Base-by-base conservation (phyloP, 1,139 yeast species). In the Ogataea hybrid region DNA sequence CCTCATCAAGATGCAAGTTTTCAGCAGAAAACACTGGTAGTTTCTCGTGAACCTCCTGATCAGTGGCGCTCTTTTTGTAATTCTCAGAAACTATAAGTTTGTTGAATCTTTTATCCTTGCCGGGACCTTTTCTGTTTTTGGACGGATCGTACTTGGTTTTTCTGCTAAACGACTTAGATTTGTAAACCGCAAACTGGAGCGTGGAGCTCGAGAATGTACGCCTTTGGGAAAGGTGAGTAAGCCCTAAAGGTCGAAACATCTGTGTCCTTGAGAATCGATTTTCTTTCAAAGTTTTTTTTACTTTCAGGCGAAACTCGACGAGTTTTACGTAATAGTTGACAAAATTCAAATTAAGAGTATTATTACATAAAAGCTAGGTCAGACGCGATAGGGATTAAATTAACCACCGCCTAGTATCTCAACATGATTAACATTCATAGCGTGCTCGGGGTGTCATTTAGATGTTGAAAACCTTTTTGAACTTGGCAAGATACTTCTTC, bases 51-150 rank as follows among this genome's bases (percentile, higher is more conserved):
- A 53, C 34, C 9, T 36, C 41, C 10, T 17, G 27, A 37, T 59
- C 59, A 3, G 41, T 33, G 16, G 62, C 61, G 4, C 36, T 44
- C 28, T 47, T 53, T 34, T 44, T 48, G 36, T 46, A 56, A 28
- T 59, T 57, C 12, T 47, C 47, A 2, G 48, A 47, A 23, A 50
- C 28, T 11, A 59, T 34, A 2, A 56, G 27, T 11, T 53, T 55
- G 22, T 53, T 42, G 40, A 58, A 62, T 18, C 49, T 53, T 41
- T 53, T 46, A 37, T 54, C 60, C 35, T 55, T 57, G 34, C 65
- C 65, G 8, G 61, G 47, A 25, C 65, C 64, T 44, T 59, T 61
- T 32, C 49, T 55, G 39, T 51, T 51, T 35, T 54, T 57, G 9
- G 57, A 46, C 22, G 49, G 41, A 37, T 52, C 59, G 48, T 32